A percentile compares a stretch with the other conserved stretches of the same genome.
phyloP scores from a whole-genome alignment of 2,329 filamentous ascomycete species.

The Davidsoniella virescens region DNA sequence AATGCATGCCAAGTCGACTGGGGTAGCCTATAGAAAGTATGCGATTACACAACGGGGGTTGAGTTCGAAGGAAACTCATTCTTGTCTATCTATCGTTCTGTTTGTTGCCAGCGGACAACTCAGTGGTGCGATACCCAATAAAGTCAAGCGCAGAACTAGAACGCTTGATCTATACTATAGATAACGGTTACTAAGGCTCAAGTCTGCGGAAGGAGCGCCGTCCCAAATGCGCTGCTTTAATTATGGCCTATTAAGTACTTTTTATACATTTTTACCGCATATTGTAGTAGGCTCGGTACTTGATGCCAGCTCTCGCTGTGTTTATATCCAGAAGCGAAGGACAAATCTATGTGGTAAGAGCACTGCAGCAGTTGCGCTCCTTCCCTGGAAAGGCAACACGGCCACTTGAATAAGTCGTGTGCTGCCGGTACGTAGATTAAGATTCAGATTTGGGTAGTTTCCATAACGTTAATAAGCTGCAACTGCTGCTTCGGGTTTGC shows the following conservation, averaged over 20 bases:
- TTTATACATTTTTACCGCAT: not conserved
- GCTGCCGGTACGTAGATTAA: too few relatives aligned
- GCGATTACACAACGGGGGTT: not conserved
- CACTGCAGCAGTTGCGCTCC: constrained; percentile 4
- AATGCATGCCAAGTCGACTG: not conserved
- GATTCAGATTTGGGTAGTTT: too few relatives aligned
- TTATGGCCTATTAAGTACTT: not conserved
- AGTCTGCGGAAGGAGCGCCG: constrained; percentile 7
- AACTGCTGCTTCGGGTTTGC: too few relatives aligned
- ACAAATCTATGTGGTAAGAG: constrained; percentile 4
- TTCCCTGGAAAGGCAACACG: constrained; percentile 4
- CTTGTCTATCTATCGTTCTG: not conserved
- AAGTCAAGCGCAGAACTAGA: not conserved
- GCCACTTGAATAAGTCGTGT: too few relatives aligned
- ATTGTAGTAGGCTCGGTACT: not conserved
- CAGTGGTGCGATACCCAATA: not conserved
- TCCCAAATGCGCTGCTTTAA: not conserved
- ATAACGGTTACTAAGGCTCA: not conserved
- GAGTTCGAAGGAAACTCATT: not conserved
- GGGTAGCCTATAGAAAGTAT: not conserved
- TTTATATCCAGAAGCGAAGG: not conserved
- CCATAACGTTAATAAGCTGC: too few relatives aligned
- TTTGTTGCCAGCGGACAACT: not conserved
- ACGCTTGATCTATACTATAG: not conserved
- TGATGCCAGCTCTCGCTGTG: not conserved